phyloP scores from a whole-genome alignment of 495 filamentous ascomycete species.

The Daldinia concentrica region DNA sequence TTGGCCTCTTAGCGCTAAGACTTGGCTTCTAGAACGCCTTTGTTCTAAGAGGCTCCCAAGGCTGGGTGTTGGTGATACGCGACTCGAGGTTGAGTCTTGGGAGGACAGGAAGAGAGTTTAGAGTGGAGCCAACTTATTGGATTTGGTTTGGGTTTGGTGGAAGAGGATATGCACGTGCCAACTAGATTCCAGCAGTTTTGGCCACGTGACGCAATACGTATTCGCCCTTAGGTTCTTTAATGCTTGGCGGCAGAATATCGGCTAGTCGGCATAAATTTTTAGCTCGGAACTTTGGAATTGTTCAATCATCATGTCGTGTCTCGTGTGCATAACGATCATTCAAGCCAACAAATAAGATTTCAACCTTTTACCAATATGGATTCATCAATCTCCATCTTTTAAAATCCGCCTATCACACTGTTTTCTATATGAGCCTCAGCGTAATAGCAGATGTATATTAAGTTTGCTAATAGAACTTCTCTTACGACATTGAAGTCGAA shows the following conservation, averaged over 20 bases:
- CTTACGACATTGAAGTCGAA: background rate
- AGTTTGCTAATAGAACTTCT: background rate
- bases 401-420: constrained; percentile 9
- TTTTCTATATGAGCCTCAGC: constrained; percentile 16
- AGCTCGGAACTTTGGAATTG: constrained; percentile 1
- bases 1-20: constrained; percentile 36
- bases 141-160: too few species aligned
- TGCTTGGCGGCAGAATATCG: constrained; percentile 37
- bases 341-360: constrained; percentile 6
- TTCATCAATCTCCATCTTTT: constrained; percentile 11
- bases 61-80: background rate
- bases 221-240: constrained; percentile 1
- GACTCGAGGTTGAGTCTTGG: constrained; percentile 7
- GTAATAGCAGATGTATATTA: background rate
- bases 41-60: constrained; percentile 16
- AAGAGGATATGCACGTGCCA: background rate
- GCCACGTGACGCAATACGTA: constrained; percentile 31
- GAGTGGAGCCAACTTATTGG: constrained; percentile 6
- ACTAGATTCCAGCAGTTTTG: background rate
- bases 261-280: constrained; percentile 30
- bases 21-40: constrained; percentile 23
- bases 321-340: constrained; percentile 20
- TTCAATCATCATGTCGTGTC: constrained; percentile 27
- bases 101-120: constrained; percentile 8
- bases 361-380: background rate